Evolutionary conservation across 371 early-diverging fungal species (phyloP), one percentile per base, ranked within the genome.

Genomic region (Gilbertella persicaria): DNA sequence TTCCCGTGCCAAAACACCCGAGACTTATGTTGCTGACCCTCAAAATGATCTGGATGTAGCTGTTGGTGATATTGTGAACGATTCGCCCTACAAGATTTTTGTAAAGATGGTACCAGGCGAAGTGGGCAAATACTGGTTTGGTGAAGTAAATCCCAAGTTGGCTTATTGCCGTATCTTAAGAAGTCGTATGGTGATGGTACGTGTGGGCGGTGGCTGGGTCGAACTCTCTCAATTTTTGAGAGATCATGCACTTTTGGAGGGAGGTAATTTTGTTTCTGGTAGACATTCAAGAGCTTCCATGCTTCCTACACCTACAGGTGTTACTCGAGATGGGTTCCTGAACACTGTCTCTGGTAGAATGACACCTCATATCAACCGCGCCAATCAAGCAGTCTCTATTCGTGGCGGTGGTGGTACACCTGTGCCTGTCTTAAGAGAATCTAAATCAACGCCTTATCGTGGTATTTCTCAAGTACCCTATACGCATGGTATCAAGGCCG

Each of bases 141-240:
- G 89, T 19, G 83, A 84, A 19, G 62, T 76, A 24, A 84, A 87
- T 52, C 87, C 87, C 13, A 86, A 87, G 53, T 53, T 87, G 12
- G 86, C 84, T 16, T 87, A 84, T 57, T 90, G 91, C 46, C 85
- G 89, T 45, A 79, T 89, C 25, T 63, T 90, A 36, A 66, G 81
- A 40, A 81, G 81, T 42, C 73, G 83, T 2, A 81, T 83, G 75
- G 89, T 90, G 30, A 88, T 90, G 88, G 89, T 90, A 24, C 82
- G 91, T 25, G 86, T 90, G 2, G 91, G 91, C 13, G 91, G 91
- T 53, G 91, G 91, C 17, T 90, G 91, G 91, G 75, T 69, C 4
- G 87, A 87, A 49, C 57, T 87, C 13, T 85, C 87, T 14, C 84
- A 83, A 25, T 77, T 77, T 25, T 58, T 77, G 28, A 56, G 72